phyloP scores from a whole-genome alignment of 768 basidiomycete genomes.

The Pleurotus cornucopiae region DNA sequence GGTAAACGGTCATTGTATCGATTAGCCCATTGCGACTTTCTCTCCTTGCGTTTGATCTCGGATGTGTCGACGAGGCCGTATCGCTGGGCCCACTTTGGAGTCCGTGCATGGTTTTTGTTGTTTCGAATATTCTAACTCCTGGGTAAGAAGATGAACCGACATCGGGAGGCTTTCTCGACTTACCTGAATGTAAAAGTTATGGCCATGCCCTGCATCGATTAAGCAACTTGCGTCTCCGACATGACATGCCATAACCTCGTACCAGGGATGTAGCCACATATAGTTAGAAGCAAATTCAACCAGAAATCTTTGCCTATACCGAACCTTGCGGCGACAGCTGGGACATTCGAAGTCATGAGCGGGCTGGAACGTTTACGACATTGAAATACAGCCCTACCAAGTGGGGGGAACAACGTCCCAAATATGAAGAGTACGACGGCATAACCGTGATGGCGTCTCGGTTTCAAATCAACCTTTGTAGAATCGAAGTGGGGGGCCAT shows the following conservation, averaged over 20 bases:
- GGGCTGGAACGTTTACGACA: too few relatives aligned
- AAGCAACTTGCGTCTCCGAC: conserved; percentile 3
- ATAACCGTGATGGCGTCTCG: conserved; percentile 78
- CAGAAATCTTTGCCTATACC: conserved; percentile 90
- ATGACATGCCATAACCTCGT: conserved; percentile 1
- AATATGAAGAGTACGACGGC: conserved; percentile 77
- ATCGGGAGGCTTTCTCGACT: background rate
- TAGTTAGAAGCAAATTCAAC: conserved; percentile 83
- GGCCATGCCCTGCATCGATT: conserved; percentile 62
- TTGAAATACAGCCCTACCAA: conserved; percentile 50
- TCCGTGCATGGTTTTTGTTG: conserved; percentile 87
- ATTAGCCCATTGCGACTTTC: conserved; percentile 81
- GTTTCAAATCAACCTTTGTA: conserved; percentile 58
- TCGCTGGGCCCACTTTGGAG: conserved; percentile 93
- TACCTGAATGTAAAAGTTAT: conserved; percentile 93
- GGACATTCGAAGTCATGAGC: background rate
- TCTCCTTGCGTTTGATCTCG: conserved; percentile 72
- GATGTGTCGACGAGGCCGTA: conserved; percentile 86
- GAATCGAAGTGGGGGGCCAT: conserved; percentile 27
- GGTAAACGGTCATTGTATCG: conserved; percentile 82
- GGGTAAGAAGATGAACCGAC: background rate
- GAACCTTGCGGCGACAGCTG: conserved; percentile 92
- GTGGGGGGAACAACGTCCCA: conserved; percentile 87
- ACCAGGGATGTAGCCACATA: conserved; percentile 82
- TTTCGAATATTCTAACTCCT: conserved; percentile 79